phyloP scores from a whole-genome alignment of 192 early-diverging fungal genomes.

The Geranomyces michiganensis region DNA sequence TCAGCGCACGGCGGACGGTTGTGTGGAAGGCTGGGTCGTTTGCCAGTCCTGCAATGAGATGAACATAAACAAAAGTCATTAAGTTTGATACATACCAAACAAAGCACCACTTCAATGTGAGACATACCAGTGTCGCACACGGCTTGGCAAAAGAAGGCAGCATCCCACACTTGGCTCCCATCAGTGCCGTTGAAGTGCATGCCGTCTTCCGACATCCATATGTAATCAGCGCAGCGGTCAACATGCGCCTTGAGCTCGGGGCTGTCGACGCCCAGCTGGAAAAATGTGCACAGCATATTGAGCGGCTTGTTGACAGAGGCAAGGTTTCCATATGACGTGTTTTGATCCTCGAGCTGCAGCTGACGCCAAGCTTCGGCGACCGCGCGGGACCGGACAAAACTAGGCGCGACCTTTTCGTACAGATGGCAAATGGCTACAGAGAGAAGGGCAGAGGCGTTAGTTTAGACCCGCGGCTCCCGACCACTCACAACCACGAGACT shows the following conservation, averaged over 20 bases:
- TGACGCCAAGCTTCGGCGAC: constrained; percentile 76
- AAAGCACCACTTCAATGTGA: no score
- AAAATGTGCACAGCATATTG: constrained; percentile 86
- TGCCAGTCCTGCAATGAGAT: constrained; percentile 59
- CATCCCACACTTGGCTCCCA: constrained; percentile 97
- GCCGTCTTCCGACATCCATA: constrained; percentile 91
- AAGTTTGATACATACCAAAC: neutral
- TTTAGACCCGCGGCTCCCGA: neutral
- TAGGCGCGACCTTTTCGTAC: constrained; percentile 74
- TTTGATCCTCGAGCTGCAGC: constrained; percentile 85
- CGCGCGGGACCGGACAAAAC: constrained; percentile 65
- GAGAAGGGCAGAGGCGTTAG: neutral
- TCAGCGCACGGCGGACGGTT: constrained; percentile 67
- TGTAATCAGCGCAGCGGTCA: constrained; percentile 75
- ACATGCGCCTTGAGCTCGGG: constrained; percentile 75
- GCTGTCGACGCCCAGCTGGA: constrained; percentile 86
- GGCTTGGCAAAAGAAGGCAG: constrained; percentile 85
- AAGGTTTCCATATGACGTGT: constrained; percentile 86
- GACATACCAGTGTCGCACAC: constrained; percentile 62
- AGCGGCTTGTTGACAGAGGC: constrained; percentile 92
- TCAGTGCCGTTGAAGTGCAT: constrained; percentile 97
- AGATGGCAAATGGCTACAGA: constrained; percentile 47
- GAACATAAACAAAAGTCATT: no score
- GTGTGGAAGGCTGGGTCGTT: constrained; percentile 69
- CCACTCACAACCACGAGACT: constrained; percentile 2